These are phyloP conservation scores for Eutrema heterophyllum DNA, from an alignment of 345 rosid species.

Conservation along the genomic window DNA sequence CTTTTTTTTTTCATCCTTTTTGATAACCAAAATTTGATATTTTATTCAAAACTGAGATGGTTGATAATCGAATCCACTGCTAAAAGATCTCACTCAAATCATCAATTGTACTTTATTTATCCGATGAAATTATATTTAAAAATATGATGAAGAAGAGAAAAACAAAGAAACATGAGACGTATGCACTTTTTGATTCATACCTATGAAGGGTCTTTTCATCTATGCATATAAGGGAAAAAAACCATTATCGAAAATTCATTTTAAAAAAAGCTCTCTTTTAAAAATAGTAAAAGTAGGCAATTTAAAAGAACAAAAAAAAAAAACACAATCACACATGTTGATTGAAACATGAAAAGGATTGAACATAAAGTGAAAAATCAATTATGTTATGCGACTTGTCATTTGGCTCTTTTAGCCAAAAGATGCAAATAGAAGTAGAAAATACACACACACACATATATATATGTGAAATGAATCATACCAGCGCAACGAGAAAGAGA, in stretches of 20 bases:
- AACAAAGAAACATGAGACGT: slow-evolving; percentile 18
- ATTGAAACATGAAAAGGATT: slow-evolving; percentile 33
- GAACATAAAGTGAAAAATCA: slow-evolving; percentile 31
- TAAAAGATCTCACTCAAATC: slow-evolving; percentile 2
- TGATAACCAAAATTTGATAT: slow-evolving; percentile 9
- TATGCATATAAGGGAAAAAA: slow-evolving; percentile 14
- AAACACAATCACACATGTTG: slow-evolving; percentile 35
- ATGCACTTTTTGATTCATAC: slow-evolving; percentile 29
- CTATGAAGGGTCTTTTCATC: slow-evolving; percentile 26
- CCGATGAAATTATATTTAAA: background rate
- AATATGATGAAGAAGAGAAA: slow-evolving; percentile 11
- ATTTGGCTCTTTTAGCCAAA: slow-evolving; percentile 14
- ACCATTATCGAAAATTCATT: background rate
- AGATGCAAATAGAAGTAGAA: slow-evolving; percentile 16
- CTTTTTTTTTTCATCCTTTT: slow-evolving; percentile 17
- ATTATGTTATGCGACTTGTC: slow-evolving; percentile 31
- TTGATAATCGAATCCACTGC: slow-evolving; percentile 19
- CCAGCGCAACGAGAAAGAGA: slow-evolving; percentile 83
- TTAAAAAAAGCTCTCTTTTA: background rate
- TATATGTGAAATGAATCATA: slow-evolving; percentile 22
- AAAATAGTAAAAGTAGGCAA: slow-evolving; percentile 7
- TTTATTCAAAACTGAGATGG: slow-evolving; percentile 17
- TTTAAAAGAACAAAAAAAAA: background rate
- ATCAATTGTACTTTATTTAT: slow-evolving; percentile 9
- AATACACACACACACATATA: background rate